Evolutionary conservation across 345 rosid genomes (phyloP), one percentile per base, ranked within the genome.

Genomic region (Sisymbrium altissimum): DNA sequence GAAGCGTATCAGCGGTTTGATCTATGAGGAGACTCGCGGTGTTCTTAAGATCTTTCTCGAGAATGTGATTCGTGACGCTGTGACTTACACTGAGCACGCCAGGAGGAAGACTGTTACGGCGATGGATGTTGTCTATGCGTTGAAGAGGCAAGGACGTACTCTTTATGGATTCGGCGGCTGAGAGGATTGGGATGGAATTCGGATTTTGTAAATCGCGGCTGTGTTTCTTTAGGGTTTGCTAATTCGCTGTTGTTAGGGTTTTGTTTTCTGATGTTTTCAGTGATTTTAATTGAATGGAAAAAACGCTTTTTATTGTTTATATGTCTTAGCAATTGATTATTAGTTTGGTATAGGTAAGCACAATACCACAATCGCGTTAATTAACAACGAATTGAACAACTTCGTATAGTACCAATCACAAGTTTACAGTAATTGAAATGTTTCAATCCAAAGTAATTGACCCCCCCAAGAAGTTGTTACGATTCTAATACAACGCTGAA

Each of bases 21-120:
- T 81, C 23, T 81, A 77, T 25, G 81, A 81, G 17, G 81, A 81
- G 64, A 77, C 81, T n/a, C 60, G 83, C 7, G 81, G 81, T 5
- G 83, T 81, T 12, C 53, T 81, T 11, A 77, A 81, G 73, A 77
- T 81, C 45, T 81, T 81, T 9, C 55, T 81, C 3, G 83, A 81
- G 71, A 81, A 81, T 7, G 83, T 81, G 56, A 81, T 81, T 11
- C 76, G 83, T 12, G 83, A 80, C 8, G 80, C 82, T 4, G 83
- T 81, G 3, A 81, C 81, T 36, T 81, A 81, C 67, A 77, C 84
- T 1, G 83, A 80, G 70, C 84, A 81, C 13, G 77, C 77, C 7
- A 44, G 84, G 17, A 49, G 81, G 23, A 78, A 78, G 13, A 78
- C 81, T 0, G 81, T 78, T 0, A 78, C 78, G 36, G 81, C 74